phyloP scores from a whole-genome alignment of 495 filamentous ascomycete species.

The Penicillium bovifimosum region DNA sequence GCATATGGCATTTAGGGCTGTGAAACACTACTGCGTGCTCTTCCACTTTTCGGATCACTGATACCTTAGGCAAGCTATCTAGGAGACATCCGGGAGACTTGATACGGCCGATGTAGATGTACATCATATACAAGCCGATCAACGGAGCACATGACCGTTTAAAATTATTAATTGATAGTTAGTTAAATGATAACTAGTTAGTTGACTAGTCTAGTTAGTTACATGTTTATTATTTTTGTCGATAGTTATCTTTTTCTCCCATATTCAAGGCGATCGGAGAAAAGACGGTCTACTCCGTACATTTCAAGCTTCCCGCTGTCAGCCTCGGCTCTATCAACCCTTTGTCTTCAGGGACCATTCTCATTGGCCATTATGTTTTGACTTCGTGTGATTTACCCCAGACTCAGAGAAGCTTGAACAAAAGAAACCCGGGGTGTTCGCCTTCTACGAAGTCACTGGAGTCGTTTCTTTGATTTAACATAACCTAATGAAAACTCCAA shows the following conservation, averaged over 20 bases:
- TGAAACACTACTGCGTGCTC: background rate
- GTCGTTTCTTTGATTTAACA: background rate
- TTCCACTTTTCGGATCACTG: background rate
- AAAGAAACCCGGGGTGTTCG: background rate
- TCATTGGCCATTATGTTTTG: background rate
- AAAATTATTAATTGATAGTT: background rate
- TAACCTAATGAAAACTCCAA: background rate
- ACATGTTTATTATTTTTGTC: too few species aligned
- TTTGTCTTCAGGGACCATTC: background rate
- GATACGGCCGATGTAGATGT: background rate
- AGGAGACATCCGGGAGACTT: background rate
- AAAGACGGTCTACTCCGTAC: background rate
- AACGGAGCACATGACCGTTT: background rate
- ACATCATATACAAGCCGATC: background rate
- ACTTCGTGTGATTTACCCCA: background rate
- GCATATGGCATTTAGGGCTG: too few species aligned
- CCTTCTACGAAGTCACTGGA: background rate
- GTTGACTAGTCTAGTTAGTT: too few species aligned
- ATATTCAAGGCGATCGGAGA: too few species aligned
- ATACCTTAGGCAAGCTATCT: background rate
- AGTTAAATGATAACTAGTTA: background rate
- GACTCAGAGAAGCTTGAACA: background rate
- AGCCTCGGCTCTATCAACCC: background rate
- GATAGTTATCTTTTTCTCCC: too few species aligned
- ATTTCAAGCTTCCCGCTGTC: background rate